phyloP scores from a whole-genome alignment of 2,329 filamentous ascomycete species.

The Lasiodiplodia sp. region DNA sequence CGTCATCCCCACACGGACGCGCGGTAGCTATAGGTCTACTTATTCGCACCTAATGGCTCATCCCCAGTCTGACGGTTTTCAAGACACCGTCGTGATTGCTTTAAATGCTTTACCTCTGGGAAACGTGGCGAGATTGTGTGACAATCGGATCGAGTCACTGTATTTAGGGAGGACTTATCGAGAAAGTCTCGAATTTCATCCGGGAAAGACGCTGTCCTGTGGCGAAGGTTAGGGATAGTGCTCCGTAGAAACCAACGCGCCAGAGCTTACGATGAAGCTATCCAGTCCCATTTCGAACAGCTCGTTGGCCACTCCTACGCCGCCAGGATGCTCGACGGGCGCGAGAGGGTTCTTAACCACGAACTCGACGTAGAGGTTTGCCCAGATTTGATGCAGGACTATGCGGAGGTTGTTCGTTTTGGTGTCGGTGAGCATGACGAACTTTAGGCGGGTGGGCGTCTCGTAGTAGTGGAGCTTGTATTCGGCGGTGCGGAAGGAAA shows the following conservation, averaged over 20 bases:
- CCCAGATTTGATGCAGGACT: slow-evolving; percentile 97
- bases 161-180: background rate
- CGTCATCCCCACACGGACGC: background rate
- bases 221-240: slow-evolving; percentile 1
- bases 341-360: slow-evolving; percentile 71
- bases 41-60: background rate
- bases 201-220: slow-evolving; percentile 22
- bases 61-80: background rate
- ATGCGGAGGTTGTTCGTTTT: slow-evolving; percentile 89
- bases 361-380: slow-evolving; percentile 97
- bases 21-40: background rate
- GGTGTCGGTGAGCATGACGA: slow-evolving; percentile 95
- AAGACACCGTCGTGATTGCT: background rate
- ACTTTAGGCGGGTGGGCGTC: slow-evolving; percentile 92
- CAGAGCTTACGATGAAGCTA: slow-evolving; percentile 60
- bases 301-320: slow-evolving; percentile 69
- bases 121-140: background rate
- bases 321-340: slow-evolving; percentile 66
- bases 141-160: background rate
- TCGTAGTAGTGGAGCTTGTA: slow-evolving; percentile 99
- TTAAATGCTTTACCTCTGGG: too few species aligned
- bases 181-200: background rate
- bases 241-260: too few species aligned
- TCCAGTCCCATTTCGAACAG: slow-evolving; percentile 73
- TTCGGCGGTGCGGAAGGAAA: slow-evolving; percentile 89